These are phyloP conservation scores for Aegilops speltoides DNA, from an alignment of 176 grass and related monocot genomes.

Conservation along the genomic window DNA sequence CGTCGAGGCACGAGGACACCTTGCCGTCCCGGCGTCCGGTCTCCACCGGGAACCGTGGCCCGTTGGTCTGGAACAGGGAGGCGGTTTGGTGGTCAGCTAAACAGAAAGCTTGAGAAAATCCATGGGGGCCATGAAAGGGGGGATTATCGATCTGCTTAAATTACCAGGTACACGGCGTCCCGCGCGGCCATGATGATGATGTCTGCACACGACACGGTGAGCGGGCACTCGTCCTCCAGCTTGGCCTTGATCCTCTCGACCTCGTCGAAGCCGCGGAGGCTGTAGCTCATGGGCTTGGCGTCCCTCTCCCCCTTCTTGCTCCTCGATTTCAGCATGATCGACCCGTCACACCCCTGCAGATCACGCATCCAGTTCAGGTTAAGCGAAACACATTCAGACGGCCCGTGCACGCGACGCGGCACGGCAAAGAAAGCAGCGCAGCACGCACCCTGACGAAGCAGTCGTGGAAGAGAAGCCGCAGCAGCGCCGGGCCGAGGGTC, in stretches of 20 bases:
- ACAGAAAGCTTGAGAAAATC: neutral
- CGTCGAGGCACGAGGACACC: neutral
- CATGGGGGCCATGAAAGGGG: neutral
- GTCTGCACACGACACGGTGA: constrained; percentile 61
- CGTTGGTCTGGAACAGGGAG: constrained; percentile 40
- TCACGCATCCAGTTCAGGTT: neutral
- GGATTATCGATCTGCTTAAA: neutral
- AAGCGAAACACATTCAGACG: too few relatives aligned
- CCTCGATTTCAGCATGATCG: constrained; percentile 48
- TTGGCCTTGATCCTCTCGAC: constrained; percentile 56
- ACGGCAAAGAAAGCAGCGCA: neutral
- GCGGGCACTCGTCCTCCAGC: constrained; percentile 56
- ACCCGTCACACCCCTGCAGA: constrained; percentile 54
- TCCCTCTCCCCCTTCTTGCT: constrained; percentile 28
- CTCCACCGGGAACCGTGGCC: constrained; percentile 45
- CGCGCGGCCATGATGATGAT: constrained; percentile 61
- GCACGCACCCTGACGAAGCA: constrained; percentile 51
- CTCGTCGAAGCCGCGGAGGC: constrained; percentile 48
- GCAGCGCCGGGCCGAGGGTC: constrained; percentile 47
- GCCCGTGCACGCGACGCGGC: neutral
- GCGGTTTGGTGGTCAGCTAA: neutral
- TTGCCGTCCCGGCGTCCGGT: constrained; percentile 55
- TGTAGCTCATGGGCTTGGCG: constrained; percentile 16
- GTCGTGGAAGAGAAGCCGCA: constrained; percentile 62
- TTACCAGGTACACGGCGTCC: constrained; percentile 52